Base-by-base conservation (phyloP, 2,329 filamentous ascomycete genomes). In the Cyanodermella asteris region DNA sequence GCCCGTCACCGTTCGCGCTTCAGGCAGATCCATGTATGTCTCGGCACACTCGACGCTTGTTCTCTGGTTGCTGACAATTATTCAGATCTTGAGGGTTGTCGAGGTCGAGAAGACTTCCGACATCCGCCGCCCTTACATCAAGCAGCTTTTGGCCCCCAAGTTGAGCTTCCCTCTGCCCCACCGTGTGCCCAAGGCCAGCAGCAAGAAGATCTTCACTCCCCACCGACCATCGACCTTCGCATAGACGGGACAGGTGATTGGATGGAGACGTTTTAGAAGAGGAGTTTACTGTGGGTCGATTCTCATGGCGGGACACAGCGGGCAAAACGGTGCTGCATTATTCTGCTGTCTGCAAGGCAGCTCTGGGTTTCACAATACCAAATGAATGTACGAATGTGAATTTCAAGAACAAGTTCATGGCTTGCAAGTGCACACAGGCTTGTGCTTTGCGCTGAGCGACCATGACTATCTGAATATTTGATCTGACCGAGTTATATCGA, bases 101-200 rank as follows among this genome's bases (percentile, higher is more conserved):
- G 87, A 97, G 65, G 56, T 97, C 50, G 75, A 91, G 66, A 91
- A 91, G 72, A 64, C 59, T 49, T 78, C 82, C 42, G 80, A 87
- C 53, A 64, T 97, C 65, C 87, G 84, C 67, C 80, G 87, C 56
- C 84, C 87, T 42, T 97, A 97, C 73, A 91, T 97, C 68, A 90
- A 82, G 70, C 87, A 97, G 65, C 78, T 97, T 56, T 61, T 91
- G 53, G 61, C 66, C 59, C 94, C 94, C 75, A 55, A 70, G 59
- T 77, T 97, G 58, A 78, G 75, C 60, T 97, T 97, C 78, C 87
- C 87, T 55, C 78, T 97, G 43, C 87, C 87, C 53, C 87, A 97
- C 71, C 87, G 90, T 50, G 61, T 82, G 50, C 65, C 72, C 63
- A 82, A 81, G 63, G 64, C 66, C 57, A 59, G 56, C 54, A 70